Evolutionary conservation across 352 stramenopile species (phyloP), one percentile per base, ranked within the genome.

Genomic region (Phytopythium helicoides): DNA sequence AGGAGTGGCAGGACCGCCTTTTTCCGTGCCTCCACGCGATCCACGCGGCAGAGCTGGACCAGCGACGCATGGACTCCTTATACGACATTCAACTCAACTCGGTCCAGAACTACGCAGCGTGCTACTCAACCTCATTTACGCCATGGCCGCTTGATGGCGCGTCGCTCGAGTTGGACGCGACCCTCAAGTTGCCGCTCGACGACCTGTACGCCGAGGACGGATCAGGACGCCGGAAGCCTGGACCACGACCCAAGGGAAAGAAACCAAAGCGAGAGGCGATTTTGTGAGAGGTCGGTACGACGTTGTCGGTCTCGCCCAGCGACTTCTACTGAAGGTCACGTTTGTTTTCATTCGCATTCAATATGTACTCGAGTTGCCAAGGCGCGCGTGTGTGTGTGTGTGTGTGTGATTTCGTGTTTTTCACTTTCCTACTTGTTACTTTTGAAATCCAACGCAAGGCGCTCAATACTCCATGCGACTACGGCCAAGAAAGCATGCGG

Each of bases 1-100:
- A 85, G n/a, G 78, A 86, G 46, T 92, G 81, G 81, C 81, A 92
- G 46, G 81, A 92, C 47, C 74, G 81, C 16, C 66, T 79, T 34
- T 89, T 92, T 41, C 81, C 81, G 28, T 92, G 81, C 31, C 71
- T 89, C 52, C 81, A 92, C 52, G 78, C 69, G 4, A 87, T 92
- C 45, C 78, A 92, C 51, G 76, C 81, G 2, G 69, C 78, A 3
- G 81, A 89, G 57, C 57, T 92, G 31, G 81, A 88, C 45, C 76
- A 80, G 23, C 81, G 68, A 16, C 78, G 79, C 47, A 85, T 92
- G 21, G 78, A 92, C 46, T 78, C 78, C 22, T 64, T 92, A 3
- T 92, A 89, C 64, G 68, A 86, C 52, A 66, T 59, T 18, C 78
- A 85, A 52, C 58, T 78, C 33, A 79, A 89, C 66, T 89, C 77